Base-by-base conservation (phyloP, 306 rosid species). In the Leucaena leucocephala region DNA sequence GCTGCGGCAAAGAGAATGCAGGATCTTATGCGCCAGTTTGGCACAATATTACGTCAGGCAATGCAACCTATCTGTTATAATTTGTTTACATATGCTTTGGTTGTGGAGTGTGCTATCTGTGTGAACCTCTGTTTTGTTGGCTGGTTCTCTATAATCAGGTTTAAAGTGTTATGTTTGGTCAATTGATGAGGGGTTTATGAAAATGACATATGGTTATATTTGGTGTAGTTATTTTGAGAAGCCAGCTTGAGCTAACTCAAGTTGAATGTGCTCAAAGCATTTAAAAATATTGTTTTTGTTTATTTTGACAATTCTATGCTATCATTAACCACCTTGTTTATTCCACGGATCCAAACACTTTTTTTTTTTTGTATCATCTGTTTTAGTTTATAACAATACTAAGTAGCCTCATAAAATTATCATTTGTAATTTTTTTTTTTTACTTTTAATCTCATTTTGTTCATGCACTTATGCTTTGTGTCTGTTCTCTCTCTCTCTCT, bases 1-100 rank as follows among this genome's bases (percentile, higher is more conserved):
- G 97, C 91, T 80, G 88, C 97, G 74, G 74, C 88, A 33, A 92
- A 94, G 90, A 88, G 98, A 90, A 90, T 94, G 97, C 97, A 87
- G 78, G 98, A 94, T 69, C 93, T 94, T 22, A 91, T 94, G 83
- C 96, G 97, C 71, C 97, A 94, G 22, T 90, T 89, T 34, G 94
- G 98, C 78, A 81, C 96, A 58, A 90, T 94, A 77, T 84, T 94
- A 83, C 91, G 88, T 66, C 98, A 91, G 95, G 98, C 73, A 81
- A 80, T 76, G 17, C 44, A 27, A 44, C 76, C 73, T 58, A 64
- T 68, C 40, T 38, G 19, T 27, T 63, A 12, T 75, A 68, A 48
- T 63, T 77, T 77, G 55, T 65, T 9, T 70, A 19, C 62, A 72
- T 68, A 46, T 68, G 27, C n/a, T 49, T 52, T 62, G 59, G 48